Evolutionary conservation across 306 rosid species (phyloP), one percentile per base, ranked within the genome.

Genomic region (Quercus ilex): DNA sequence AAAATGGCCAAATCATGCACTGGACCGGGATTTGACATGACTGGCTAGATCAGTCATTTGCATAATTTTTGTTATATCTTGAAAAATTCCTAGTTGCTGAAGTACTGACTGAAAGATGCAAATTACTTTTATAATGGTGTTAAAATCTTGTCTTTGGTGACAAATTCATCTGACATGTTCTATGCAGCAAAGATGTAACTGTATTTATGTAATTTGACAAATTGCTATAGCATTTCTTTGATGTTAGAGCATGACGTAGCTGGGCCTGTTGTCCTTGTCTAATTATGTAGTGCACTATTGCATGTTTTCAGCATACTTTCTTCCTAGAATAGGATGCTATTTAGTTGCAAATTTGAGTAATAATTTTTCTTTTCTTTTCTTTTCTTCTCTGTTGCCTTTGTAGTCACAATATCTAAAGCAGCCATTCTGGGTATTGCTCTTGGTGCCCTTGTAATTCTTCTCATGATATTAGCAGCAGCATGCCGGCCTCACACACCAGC

Each of bases 341-440:
- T 52, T 20, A 18, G 30, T 71, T 55, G 33, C 68, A 72, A 62
- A 7, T 0, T 65, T 71, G 35, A 58, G 46, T 52, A 58, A 38
- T 25, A 63, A 49, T 59, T 41, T 56, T 19, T 73, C 20, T 18
- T 5, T 4, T 84, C 31, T n/a, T 2, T 7, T 72, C n/a, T 18
- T 3, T 4, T 84, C 31, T n/a, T 2, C 23, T 8, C 28, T 18
- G 13, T 73, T 80, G 63, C 58, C 26, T 41, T 10, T 77, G 86
- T 85, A 96, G 99, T 90, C 69, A 85, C 88, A 20, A 75, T 96
- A 78, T 89, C 99, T 13, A 96, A 93, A 90, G 97, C 92, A 0
- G 98, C 97, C 71, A 96, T 96, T 77, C 87, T 96, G 8, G 99
- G 99, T 69, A 96, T 96, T 68, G 92, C 97, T 60, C 98, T 96